Base-by-base conservation (phyloP, 306 rosid genomes). In the apple (Malus domestica) region DNA sequence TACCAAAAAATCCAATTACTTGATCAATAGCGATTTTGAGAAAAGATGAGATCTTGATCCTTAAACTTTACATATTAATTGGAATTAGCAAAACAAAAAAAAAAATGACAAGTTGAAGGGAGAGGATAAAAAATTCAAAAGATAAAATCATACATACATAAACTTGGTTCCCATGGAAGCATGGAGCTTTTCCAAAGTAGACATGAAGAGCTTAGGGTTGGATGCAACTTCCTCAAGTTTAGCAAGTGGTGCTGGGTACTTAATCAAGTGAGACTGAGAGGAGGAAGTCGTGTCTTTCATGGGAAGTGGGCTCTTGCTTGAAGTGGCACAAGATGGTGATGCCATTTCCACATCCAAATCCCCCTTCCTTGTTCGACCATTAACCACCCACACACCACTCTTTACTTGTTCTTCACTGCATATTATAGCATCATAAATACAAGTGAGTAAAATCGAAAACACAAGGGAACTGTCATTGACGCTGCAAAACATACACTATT, bases 121-220 rank as follows among this genome's bases (percentile, higher is more conserved):
- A 55, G 19, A 70, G 40, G 68, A 38, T 60, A 32, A 10, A 9
- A 40, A 40, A 9, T 40, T 51, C 5, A 52, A 27, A 51, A 77
- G 25, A 68, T 72, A 23, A 74, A 60, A 51, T 18, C 57, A 14
- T 6, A 38, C 89, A 72, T 86, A 92, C 98, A 90, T 92, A 83
- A 92, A 95, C 92, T 92, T 92, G 73, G 98, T 86, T 55, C 95
- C 88, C 91, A 92, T 79, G 33, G 81, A 27, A 51, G 87, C 65
- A 64, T 95, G 97, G 63, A 92, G 97, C 81, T 84, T 85, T 86
- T 92, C 90, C 88, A 95, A 83, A 70, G 93, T 78, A 25, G 51
- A 44, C 85, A 89, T 75, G 82, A 92, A 95, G 60, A 86, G 86
- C 74, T 75, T 76, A 32, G 93, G 79, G 86, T 82, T 80, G 67